Percentiles rank a stretch among this genome's conserved stretches.
Conservation (phyloP, 352 stramenopile genomes). For the Aphanomyces cochlioides region DNA sequence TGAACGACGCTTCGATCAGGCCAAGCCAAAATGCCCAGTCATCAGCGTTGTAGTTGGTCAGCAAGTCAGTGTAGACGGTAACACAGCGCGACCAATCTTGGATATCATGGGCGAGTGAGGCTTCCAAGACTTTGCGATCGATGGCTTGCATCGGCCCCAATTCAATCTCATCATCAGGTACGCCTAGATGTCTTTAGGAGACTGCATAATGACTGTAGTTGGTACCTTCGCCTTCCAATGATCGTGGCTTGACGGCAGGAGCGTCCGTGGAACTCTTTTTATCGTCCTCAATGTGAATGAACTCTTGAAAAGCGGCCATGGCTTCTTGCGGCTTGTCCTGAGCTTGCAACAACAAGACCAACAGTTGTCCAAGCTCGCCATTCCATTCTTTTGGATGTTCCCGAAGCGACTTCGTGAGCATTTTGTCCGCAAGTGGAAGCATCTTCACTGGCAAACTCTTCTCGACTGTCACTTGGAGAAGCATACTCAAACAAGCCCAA, state of each 20-base stretch:
- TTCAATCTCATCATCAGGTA: conserved; percentile 80
- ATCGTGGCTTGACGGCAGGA: conserved; percentile 41
- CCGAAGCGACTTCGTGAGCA: conserved; percentile 74
- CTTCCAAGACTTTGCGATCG: conserved; percentile 65
- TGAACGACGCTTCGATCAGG: conserved; percentile 53
- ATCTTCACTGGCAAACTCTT: conserved; percentile 59
- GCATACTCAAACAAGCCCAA: conserved; percentile 78
- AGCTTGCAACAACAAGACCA: conserved; percentile 67
- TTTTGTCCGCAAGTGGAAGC: conserved; percentile 69
- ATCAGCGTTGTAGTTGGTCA: conserved; percentile 71
- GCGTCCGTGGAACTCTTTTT: conserved; percentile 23
- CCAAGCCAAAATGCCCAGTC: conserved; percentile 79
- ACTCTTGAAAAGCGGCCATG: conserved; percentile 70
- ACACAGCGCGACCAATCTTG: conserved; percentile 50
- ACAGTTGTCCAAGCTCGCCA: conserved; percentile 64
- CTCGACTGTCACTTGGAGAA: conserved; percentile 62
- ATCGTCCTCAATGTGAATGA: conserved; percentile 30
- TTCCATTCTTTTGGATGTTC: conserved; percentile 47
- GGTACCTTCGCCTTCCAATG: conserved; percentile 53
- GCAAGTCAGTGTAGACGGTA: conserved; percentile 50
- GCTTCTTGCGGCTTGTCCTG: conserved; percentile 63
- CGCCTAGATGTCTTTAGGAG: conserved; percentile 31
- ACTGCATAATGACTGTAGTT: too few species aligned
- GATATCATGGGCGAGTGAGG: conserved; percentile 52
- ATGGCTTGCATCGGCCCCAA: conserved; percentile 78